Evolutionary conservation across 495 filamentous ascomycete species (phyloP).

Genomic region (Aspergillus bertholletiae): DNA sequence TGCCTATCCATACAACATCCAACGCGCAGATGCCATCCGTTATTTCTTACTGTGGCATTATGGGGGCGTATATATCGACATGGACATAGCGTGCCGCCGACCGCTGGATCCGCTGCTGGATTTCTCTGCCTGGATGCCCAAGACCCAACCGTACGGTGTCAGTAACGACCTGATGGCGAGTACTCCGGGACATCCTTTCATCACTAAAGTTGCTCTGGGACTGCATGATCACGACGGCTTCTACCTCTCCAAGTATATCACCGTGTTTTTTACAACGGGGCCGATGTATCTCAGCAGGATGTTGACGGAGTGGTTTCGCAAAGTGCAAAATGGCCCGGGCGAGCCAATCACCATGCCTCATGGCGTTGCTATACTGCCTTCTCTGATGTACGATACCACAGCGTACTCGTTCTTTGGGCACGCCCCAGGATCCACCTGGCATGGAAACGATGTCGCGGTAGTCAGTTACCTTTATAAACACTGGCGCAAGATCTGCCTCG

Average conservation of each 20-base stretch:
- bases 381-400: not conserved
- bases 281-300: not conserved
- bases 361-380: not conserved
- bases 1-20: constrained; percentile 60
- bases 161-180: constrained; percentile 8
- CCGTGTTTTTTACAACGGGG: constrained; percentile 4
- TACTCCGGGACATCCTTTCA: not conserved
- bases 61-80: constrained; percentile 71
- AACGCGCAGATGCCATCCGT: constrained; percentile 66
- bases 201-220: not conserved
- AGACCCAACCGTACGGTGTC: not conserved
- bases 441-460: not conserved
- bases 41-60: constrained; percentile 67
- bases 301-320: not conserved
- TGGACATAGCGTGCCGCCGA: constrained; percentile 41
- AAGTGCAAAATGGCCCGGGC: not conserved
- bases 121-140: constrained; percentile 1
- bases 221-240: not conserved
- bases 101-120: constrained; percentile 2
- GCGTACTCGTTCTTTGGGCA: not conserved
- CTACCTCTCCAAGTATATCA: constrained; percentile 3
- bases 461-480: not conserved
- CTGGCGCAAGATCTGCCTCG: not conserved
- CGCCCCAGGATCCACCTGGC: not conserved
- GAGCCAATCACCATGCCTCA: not conserved